Conservation (phyloP, 163 green algal genomes). For the Scenedesmus sp. region DNA sequence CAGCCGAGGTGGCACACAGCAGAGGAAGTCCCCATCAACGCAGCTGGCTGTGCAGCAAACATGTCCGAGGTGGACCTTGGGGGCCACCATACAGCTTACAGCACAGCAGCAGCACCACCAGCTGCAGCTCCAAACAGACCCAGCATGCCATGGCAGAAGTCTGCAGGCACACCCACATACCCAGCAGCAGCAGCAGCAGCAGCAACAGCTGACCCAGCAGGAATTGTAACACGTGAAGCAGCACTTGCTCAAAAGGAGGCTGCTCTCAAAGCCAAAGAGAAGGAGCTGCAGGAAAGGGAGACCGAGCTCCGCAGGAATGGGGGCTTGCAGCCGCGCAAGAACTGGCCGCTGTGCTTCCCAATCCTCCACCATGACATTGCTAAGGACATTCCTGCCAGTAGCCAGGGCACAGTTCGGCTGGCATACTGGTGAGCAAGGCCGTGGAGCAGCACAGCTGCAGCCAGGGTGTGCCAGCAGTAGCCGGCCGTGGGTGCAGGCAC, state of each 20-base stretch:
- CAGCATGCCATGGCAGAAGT: background rate
- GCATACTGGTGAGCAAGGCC: constrained; percentile 66
- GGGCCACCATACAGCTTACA: background rate
- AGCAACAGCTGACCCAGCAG: background rate
- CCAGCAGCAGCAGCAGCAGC: constrained; percentile 16
- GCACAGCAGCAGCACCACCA: background rate
- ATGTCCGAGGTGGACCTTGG: constrained; percentile 15
- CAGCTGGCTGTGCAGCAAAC: background rate
- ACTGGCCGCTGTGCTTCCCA: constrained; percentile 72
- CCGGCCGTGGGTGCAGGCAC: no score
- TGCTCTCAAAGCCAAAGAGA: constrained; percentile 58
- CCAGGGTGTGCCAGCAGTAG: background rate
- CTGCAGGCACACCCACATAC: background rate
- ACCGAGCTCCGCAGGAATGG: constrained; percentile 48
- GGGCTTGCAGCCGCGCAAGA: constrained; percentile 58
- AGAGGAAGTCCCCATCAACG: background rate
- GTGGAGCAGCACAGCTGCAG: constrained; percentile 16
- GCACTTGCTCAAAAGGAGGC: constrained; percentile 50
- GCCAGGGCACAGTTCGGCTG: constrained; percentile 54
- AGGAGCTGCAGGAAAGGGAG: constrained; percentile 61
- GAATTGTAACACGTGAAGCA: constrained; percentile 19
- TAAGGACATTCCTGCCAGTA: constrained; percentile 59
- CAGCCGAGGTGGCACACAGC: background rate
- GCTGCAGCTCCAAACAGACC: background rate
- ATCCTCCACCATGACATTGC: constrained; percentile 69